Evolutionary conservation across 441 rosid species (phyloP).

Genomic region (Aquilaria agallochum): DNA sequence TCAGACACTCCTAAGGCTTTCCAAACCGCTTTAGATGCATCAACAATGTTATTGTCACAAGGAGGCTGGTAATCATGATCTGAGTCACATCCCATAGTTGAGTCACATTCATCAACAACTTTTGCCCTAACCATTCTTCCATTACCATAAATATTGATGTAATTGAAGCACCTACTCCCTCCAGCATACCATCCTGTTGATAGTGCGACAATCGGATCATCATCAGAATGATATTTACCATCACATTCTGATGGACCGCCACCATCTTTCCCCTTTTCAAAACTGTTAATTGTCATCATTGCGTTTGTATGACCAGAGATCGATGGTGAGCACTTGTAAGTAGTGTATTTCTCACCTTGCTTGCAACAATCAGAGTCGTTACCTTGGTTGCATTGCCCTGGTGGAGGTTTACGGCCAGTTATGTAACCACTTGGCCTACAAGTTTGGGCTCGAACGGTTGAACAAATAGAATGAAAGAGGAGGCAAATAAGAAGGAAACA

Average conservation of each 20-base stretch:
- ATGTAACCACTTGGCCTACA: constrained; percentile 20
- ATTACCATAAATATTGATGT: constrained; percentile 20
- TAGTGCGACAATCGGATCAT: constrained; percentile 29
- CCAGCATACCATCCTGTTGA: constrained; percentile 35
- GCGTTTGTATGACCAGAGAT: constrained; percentile 26
- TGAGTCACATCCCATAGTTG: constrained; percentile 19
- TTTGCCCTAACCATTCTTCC: constrained; percentile 24
- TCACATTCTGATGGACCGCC: constrained; percentile 26
- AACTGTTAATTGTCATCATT: constrained; percentile 24
- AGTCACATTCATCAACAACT: constrained; percentile 26
- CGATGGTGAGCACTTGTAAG: constrained; percentile 28
- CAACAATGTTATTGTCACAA: constrained; percentile 21
- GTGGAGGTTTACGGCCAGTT: constrained; percentile 12
- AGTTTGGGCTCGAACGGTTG: constrained; percentile 10
- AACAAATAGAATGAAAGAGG: background rate
- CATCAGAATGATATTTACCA: constrained; percentile 23
- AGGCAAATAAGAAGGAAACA: background rate
- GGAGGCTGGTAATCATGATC: constrained; percentile 34
- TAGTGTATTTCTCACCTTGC: constrained; percentile 20
- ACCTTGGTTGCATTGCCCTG: constrained; percentile 24
- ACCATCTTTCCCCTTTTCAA: constrained; percentile 25
- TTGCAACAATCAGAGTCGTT: background rate
- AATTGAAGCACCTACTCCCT: constrained; percentile 22
- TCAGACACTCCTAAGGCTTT: constrained; percentile 25
- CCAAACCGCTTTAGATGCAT: constrained; percentile 16